Evolutionary conservation across 2,329 filamentous ascomycete genomes (phyloP).

Genomic region (Colletotrichum sp.): DNA sequence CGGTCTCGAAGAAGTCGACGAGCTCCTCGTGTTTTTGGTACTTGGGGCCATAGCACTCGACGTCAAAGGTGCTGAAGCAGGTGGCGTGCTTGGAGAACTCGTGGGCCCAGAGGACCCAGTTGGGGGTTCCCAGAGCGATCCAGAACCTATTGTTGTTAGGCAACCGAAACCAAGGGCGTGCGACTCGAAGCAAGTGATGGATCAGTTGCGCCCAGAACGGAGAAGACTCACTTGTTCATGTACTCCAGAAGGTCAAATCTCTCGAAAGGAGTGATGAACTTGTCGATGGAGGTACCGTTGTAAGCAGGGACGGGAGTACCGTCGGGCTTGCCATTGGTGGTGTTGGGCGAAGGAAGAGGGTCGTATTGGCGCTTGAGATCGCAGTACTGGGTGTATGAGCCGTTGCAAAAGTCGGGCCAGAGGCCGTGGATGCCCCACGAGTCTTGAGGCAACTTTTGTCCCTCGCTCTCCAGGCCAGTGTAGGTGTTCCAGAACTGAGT

Average conservation of each 20-base stretch:
- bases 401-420: slow-evolving; percentile 59
- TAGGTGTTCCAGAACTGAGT: slow-evolving; percentile 72
- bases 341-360: slow-evolving; percentile 65
- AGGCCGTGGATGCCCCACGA: slow-evolving; percentile 66
- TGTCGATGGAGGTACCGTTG: slow-evolving; percentile 61
- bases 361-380: slow-evolving; percentile 70
- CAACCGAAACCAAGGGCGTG: not conserved
- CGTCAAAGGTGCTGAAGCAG: slow-evolving; percentile 70
- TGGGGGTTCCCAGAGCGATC: slow-evolving; percentile 62
- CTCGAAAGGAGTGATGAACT: slow-evolving; percentile 63
- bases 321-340: slow-evolving; percentile 60
- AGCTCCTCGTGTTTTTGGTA: slow-evolving; percentile 64
- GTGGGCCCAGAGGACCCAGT: slow-evolving; percentile 68
- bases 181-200: not conserved
- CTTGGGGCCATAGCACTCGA: slow-evolving; percentile 66
- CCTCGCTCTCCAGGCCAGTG: slow-evolving; percentile 62
- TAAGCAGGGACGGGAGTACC: slow-evolving; percentile 62
- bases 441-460: slow-evolving; percentile 62
- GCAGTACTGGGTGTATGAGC: slow-evolving; percentile 70
- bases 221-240: slow-evolving; percentile 59
- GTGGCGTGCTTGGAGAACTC: slow-evolving; percentile 73
- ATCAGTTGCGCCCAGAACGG: not conserved
- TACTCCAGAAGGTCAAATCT: slow-evolving; percentile 65
- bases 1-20: slow-evolving; percentile 67
- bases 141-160: slow-evolving; percentile 47